Base-by-base conservation (phyloP, 352 stramenopile species). In the Phytopythium ostracodes region DNA sequence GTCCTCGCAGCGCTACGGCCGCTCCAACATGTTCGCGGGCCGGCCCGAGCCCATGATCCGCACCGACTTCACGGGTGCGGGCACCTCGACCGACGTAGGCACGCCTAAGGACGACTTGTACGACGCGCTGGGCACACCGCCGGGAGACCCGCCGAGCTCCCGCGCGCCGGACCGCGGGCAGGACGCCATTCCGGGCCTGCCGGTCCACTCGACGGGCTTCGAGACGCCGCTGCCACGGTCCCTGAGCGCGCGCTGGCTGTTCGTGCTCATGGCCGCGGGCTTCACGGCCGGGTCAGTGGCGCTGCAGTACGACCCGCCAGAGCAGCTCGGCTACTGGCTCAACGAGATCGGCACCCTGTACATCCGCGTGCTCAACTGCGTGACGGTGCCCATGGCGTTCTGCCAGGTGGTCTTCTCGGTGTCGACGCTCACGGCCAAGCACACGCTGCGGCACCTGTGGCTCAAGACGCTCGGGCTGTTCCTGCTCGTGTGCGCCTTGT, bases 311-410 rank as follows among this genome's bases (percentile, higher is more conserved):
- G 58, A 84, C 15, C 66, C 67, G 20, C 57, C 67, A 15, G 35
- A 53, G 1, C 60, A 76, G 2, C 50, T 85, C 44, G 75, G 71
- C 1, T 85, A 79, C 59, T 91, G 81, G 81, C 62, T 91, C 57
- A 72, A 76, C n/a, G 56, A 75, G 8, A 56, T 86, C 25, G 77
- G 79, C 27, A 63, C 60, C 0, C 62, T 91, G n/a, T 91, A 88
- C 71, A 68, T 81, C 15, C 76, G 79, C 36, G 63, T 82, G 35
- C 70, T 85, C 10, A 75, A 83, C 60, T 89, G 79, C 50, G 53
- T 81, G 33, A 75, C 73, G 31, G 64, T 91, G 17, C 81, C 79
- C 4, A 71, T 91, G 72, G 77, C 78, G 3, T 84, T 89, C 29
- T 88, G 72, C 59, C 77, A 89, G 36, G 77, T 87, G 11, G 63